Evolutionary conservation across 495 filamentous ascomycete genomes (phyloP), one percentile per base, ranked within the genome.

Genomic region (Halenospora varia): DNA sequence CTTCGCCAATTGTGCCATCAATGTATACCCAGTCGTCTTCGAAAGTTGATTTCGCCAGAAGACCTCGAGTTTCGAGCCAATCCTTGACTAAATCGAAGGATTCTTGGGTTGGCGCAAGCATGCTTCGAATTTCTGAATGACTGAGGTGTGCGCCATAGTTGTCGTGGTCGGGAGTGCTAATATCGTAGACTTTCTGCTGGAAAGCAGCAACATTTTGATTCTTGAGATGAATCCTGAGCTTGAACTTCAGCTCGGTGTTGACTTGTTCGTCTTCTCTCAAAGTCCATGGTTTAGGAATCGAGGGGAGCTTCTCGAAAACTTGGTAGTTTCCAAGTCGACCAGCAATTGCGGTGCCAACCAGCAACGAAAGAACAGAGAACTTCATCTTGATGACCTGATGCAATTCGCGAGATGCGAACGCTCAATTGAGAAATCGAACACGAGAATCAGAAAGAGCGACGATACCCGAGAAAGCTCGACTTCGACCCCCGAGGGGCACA

Each of bases 101-200:
- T 15, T 52, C 15, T 17, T n/a, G 25, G 19, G 49, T 35, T 19
- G 49, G 49, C 1, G 49, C 49, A 40, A 52, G 49, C 26, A 52
- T 52, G n/a, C 40, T 26, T 42, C 68, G 66, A 23, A 81, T 53
- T 53, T 80, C 72, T 18, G 77, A 73, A 9, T 73, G 70, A 48
- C 72, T 79, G 74, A 88, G 75, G 55, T 85, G 77, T 45, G 76
- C 66, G 10, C 84, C 82, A 68, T 86, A 87, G 10, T 57, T 71
- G 0, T 70, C 66, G 56, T 82, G 74, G 3, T 69, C 72, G 18
- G 82, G 84, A 8, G 78, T 81, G 8, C 79, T 81, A 22, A 87
- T 70, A 8, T 79, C 75, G 41, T 78, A 67, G n/a, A 84, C 72
- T 23, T 66, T 76, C 61, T 82, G 71, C 56, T 86, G 79, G 44